Conservation (phyloP, 2,329 filamentous ascomycete genomes). For the Paraphaeosphaeria sporulosa region DNA sequence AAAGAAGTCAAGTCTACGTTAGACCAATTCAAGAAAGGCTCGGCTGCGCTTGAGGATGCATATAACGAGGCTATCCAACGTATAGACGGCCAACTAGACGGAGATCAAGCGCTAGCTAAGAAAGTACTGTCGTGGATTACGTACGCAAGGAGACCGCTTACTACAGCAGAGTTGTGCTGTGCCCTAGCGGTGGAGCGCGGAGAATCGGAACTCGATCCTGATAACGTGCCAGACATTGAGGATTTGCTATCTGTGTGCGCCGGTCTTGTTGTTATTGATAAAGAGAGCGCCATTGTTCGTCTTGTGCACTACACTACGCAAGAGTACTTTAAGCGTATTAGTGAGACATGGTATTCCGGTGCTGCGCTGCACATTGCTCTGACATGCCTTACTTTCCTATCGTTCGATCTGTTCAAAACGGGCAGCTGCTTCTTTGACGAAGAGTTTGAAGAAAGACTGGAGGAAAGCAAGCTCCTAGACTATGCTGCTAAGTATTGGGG, state of each 20-base stretch:
- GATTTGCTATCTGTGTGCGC: conserved; percentile 22
- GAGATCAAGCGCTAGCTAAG: no score
- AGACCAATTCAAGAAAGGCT: conserved; percentile 3
- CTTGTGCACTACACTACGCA: conserved; percentile 14
- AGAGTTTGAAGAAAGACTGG: background rate
- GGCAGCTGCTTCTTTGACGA: conserved; percentile 20
- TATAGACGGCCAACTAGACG: no score
- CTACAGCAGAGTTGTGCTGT: conserved; percentile 29
- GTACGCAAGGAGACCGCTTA: conserved; percentile 19
- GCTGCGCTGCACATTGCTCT: conserved; percentile 29
- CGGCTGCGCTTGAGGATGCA: conserved; percentile 4
- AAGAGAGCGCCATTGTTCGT: conserved; percentile 20
- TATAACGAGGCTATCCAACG: conserved; percentile 15
- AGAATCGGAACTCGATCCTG: conserved; percentile 14
- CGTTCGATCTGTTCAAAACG: conserved; percentile 31
- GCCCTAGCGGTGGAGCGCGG: conserved; percentile 12
- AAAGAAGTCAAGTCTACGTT: conserved; percentile 16
- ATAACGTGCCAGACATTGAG: conserved; percentile 9
- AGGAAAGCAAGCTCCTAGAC: conserved; percentile 27
- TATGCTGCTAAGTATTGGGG: conserved; percentile 40
- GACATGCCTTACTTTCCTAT: conserved; percentile 42
- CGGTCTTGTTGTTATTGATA: conserved; percentile 42
- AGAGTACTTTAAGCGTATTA: conserved; percentile 30
- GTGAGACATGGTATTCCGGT: conserved; percentile 29
- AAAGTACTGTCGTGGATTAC: no score